A percentile compares a stretch with the other conserved stretches of the same genome.
phyloP scores from a whole-genome alignment of 371 early-diverging fungal species.

The Dentiscutata heterogama region DNA sequence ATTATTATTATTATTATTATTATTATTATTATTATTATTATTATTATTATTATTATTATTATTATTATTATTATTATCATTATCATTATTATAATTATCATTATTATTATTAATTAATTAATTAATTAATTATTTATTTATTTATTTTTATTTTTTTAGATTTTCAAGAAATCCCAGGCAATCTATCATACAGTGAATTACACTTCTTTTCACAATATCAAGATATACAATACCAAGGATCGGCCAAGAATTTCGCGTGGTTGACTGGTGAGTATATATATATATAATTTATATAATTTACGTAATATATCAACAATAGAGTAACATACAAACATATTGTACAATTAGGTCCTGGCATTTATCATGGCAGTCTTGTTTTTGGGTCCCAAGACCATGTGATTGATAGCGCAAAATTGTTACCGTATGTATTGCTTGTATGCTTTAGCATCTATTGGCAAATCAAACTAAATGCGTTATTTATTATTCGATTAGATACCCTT shows the following conservation, averaged over 20 bases:
- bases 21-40: too few species aligned
- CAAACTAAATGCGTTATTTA: background rate
- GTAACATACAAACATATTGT: background rate
- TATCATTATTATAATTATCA: background rate
- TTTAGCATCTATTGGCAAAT: background rate
- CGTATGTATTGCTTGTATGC: constrained; percentile 50
- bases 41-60: too few species aligned
- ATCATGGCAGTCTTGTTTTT: constrained; percentile 82
- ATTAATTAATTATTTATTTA: too few species aligned
- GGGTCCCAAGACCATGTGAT: constrained; percentile 86
- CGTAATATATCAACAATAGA: background rate
- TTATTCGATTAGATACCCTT: constrained; percentile 59
- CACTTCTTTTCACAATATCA: constrained; percentile 75
- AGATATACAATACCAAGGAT: constrained; percentile 72
- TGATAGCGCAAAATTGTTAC: constrained; percentile 79
- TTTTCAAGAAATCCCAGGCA: constrained; percentile 82
- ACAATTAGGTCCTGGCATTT: constrained; percentile 77
- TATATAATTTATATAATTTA: background rate
- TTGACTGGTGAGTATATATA: constrained; percentile 62
- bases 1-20: too few species aligned
- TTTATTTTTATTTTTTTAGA: constrained; percentile 53
- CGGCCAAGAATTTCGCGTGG: constrained; percentile 82
- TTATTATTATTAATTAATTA: background rate
- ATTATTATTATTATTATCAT: too few species aligned
- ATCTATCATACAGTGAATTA: constrained; percentile 65